phyloP scores from a whole-genome alignment of 495 filamentous ascomycete genomes.

The Thozetella sp. region DNA sequence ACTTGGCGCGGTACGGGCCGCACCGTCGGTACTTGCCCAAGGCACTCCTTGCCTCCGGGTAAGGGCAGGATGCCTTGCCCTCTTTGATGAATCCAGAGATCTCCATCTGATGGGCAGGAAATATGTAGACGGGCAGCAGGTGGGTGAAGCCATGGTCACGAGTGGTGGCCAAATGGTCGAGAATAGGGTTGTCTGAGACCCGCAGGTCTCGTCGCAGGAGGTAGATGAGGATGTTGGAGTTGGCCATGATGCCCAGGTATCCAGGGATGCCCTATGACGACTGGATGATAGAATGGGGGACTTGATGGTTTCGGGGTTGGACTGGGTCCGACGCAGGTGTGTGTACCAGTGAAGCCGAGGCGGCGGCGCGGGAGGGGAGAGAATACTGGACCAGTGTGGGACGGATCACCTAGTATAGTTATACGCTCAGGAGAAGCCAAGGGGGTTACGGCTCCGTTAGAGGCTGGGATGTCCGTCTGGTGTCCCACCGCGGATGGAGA shows the following conservation, averaged over 20 bases:
- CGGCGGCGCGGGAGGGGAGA: background rate
- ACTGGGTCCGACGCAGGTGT: no score
- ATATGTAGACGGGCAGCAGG: conserved; percentile 66
- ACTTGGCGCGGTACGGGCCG: conserved; percentile 68
- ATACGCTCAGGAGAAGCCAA: background rate
- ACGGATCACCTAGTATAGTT: background rate
- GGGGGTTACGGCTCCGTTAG: background rate
- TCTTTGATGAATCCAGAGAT: conserved; percentile 65
- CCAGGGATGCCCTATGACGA: background rate
- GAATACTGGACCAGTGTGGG: background rate
- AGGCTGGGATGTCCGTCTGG: background rate
- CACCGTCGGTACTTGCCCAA: conserved; percentile 66
- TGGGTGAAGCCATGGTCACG: conserved; percentile 60
- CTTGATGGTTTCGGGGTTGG: background rate
- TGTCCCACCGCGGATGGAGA: background rate
- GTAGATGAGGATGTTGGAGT: conserved; percentile 56
- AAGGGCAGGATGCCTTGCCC: conserved; percentile 47
- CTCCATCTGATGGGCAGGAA: conserved; percentile 67
- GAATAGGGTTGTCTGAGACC: conserved; percentile 66
- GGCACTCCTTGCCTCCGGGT: conserved; percentile 56
- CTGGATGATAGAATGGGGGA: background rate
- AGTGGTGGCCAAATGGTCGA: conserved; percentile 51
- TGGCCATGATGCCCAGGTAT: conserved; percentile 25
- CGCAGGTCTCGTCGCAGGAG: conserved; percentile 69
- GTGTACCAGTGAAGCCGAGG: no score